Evolutionary conservation across 2,329 filamentous ascomycete genomes (phyloP), one percentile per base, ranked within the genome.

Genomic region (Exophiala aquamarina): DNA sequence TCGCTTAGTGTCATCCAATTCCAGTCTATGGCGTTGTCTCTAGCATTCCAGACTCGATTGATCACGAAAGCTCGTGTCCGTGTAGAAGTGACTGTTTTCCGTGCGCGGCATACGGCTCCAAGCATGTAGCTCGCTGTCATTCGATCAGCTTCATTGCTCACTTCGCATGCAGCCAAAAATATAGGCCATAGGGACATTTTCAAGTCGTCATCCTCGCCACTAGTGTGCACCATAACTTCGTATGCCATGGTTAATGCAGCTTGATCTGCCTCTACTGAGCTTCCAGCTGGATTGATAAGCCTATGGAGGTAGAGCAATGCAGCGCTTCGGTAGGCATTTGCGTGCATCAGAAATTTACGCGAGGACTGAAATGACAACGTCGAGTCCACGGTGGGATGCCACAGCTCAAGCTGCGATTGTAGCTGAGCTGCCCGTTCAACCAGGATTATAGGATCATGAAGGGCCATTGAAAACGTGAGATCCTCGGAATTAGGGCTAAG

Each of bases 171-270:
- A 1, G 61, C 61, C 3, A 66, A 41, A 42, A 66, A 59, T 3
- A 61, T 55, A 2, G 63, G 62, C 63, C 62, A 66, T 9, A 64
- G 38, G 6, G 61, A 54, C 41, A 63, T 60, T 41, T 60, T 60
- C 14, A 63, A 40, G 41, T 65, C 60, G 3, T 59, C 58, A 1
- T 56, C 47, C 4, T 49, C 49, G 2, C 47, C 55, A 18, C 41
- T 55, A 2, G 57, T 53, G 47, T 63, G 59, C 19, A 60, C 49
- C 34, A 65, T 48, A n/a, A 65, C 52, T 14, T 65, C 61, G 42
- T 61, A 62, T 11, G 62, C 62, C 49, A 56, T 59, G 2, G 47
- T 44, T 3, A 63, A 37, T 2, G 62, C 62, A 21, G 53, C 53
- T 0, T 45, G 34, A 34, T 65, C 60, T 5, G 54, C 56, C 15